Evolutionary conservation across 2,329 filamentous ascomycete species (phyloP), one percentile per base, ranked within the genome.

Genomic region (Aspergillus nomiae): DNA sequence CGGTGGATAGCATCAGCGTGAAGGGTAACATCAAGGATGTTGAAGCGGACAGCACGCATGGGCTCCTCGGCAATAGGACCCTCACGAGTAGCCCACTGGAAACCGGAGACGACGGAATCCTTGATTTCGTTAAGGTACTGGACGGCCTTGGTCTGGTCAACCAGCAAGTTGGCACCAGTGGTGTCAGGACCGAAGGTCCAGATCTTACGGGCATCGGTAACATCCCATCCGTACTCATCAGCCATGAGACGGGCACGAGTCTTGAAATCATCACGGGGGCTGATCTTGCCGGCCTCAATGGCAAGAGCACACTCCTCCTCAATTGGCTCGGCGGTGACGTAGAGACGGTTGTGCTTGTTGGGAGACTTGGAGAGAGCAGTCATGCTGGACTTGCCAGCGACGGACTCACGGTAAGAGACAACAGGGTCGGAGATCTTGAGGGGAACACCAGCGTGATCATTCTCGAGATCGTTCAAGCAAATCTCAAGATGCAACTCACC

Each of bases 311-410:
- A 90, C 74, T 98, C 95, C 88, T 99, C 95, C 53, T 88, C 88
- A 61, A 99, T 87, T 74, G 95, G 95, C 84, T 93, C 85, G 70
- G 95, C 95, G 82, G 87, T 88, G 84, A 99, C 90, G 87, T 98
- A 99, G 66, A 99, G 88, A 93, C 95, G 94, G 89, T 99, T 99
- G 91, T 99, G 95, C 92, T 99, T 99, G 92, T 99, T 99, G 86
- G 95, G 95, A 56, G 95, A 99, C 88, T 99, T 99, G 83, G 95
- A 98, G 77, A 99, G 87, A 73, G 95, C 95, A 78, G 92, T 96
- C 77, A 98, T 98, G 88, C 89, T 92, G 61, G 95, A 98, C 79
- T 89, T 89, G 76, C 70, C 86, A 73, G 83, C 82, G 77, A 99
- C 94, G 70, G 94, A 96, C 89, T 99, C 95, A 89, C 95, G 94